Percentiles rank a stretch among this genome's conserved stretches.
Evolutionary conservation across 331 rosid genomes (phyloP).

Genomic region (Quercus lobata): DNA sequence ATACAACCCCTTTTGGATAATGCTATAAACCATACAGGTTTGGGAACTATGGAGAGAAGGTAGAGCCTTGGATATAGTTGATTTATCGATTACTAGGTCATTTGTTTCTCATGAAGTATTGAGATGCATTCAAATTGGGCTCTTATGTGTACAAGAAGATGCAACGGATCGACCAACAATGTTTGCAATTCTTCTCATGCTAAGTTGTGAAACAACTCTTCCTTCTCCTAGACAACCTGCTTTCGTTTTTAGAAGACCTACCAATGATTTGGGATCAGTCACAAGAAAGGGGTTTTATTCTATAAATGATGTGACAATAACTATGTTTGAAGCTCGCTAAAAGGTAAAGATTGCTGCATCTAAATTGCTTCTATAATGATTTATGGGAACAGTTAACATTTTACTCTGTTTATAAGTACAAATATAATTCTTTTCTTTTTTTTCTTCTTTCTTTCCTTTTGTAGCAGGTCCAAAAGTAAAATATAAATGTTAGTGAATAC

Average conservation of each 20-base stretch:
- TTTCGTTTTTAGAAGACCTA: not conserved
- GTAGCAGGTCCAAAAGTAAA: too few species aligned
- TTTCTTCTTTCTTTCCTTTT: too few species aligned
- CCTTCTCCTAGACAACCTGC: not conserved
- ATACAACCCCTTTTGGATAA: too few species aligned
- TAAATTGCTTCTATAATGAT: too few species aligned
- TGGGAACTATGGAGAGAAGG: constrained; percentile 32
- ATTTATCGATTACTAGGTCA: not conserved
- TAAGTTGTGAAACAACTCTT: not conserved
- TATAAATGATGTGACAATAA: not conserved
- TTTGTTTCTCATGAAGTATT: constrained; percentile 2
- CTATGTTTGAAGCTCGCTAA: not conserved
- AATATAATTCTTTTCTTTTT: too few species aligned
- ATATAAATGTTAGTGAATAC: too few species aligned
- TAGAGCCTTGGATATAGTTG: constrained; percentile 21
- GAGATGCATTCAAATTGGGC: constrained; percentile 35
- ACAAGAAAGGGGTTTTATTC: constrained; percentile 20
- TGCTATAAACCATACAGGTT: constrained; percentile 8
- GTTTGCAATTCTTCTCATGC: not conserved
- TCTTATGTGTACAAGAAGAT: constrained; percentile 31
- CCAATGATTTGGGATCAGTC: constrained; percentile 8
- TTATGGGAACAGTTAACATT: too few species aligned
- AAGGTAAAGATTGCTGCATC: not conserved
- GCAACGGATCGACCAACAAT: constrained; percentile 5
- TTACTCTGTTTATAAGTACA: too few species aligned